Evolutionary conservation across 2,329 filamentous ascomycete genomes (phyloP), one percentile per base, ranked within the genome.

Genomic region (Claviceps paspali): DNA sequence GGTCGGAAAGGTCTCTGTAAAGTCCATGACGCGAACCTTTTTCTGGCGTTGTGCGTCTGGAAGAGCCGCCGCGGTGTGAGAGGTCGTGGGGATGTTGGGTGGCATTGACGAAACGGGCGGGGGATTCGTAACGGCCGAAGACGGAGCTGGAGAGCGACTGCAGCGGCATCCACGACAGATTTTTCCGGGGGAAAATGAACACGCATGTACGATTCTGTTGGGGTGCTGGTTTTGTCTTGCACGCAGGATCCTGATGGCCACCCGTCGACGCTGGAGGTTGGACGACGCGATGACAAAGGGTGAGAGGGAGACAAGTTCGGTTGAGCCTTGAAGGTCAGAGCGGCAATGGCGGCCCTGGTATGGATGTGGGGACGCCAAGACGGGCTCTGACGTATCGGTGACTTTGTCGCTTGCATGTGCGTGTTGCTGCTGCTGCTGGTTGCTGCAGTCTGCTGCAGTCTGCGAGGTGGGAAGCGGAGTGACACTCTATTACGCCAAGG

Each of bases 361-460:
- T 27, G 24, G 33, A 17, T 14, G 4, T 34, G 33, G 14, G 8
- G 17, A 18, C 14, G 32, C 4, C 9, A 8, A 5, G 21, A 8
- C 6, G 24, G 19, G 19, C 26, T 14, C 31, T 35, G 36, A 41
- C 36, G 38, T 33, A 36, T 14, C 14, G 41, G 9, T 29, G n/a
- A 14, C 21, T 5, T 5, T 3, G 46, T 17, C 23, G 17, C 33
- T 5, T 18, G 24, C 33, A 14, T 26, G 24, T 22, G 29, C n/a
- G 50, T 45, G 36, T 54, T 53, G 34, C 49, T 49, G 32, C 55
- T n/a, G n/a, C n/a, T n/a, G n/a, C n/a, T n/a, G n/a, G n/a, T n/a
- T n/a, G n/a, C n/a, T n/a, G n/a, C n/a, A n/a, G n/a, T n/a, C n/a
- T n/a, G n/a, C n/a, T n/a, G n/a, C n/a, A n/a, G n/a, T n/a, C n/a